phyloP scores from a whole-genome alignment of 805 yeast species.

The Metschnikowia reukaufii region DNA sequence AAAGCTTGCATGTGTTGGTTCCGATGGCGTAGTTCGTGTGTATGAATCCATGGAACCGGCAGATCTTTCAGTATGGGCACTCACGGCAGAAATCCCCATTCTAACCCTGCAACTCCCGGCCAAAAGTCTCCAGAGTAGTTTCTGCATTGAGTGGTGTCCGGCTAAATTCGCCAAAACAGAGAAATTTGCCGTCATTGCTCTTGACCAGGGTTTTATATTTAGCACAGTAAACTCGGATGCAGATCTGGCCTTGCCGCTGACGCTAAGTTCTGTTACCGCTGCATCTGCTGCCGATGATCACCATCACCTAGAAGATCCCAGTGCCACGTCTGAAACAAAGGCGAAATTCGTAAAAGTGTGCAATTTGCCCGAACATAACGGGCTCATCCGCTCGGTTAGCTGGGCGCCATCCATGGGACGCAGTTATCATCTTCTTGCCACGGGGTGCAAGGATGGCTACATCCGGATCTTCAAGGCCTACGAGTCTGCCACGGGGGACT shows the following conservation, averaged over 20 bases:
- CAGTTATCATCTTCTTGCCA: conserved; percentile 82
- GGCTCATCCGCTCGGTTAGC: conserved; percentile 80
- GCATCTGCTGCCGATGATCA: not conserved
- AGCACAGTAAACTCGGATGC: conserved; percentile 16
- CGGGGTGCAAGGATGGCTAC: conserved; percentile 93
- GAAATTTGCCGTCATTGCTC: conserved; percentile 76
- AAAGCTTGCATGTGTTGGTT: conserved; percentile 80
- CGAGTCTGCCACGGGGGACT: conserved; percentile 37
- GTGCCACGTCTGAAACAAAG: conserved; percentile 7
- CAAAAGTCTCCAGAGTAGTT: conserved; percentile 78
- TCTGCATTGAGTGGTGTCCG: conserved; percentile 88
- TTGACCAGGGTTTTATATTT: conserved; percentile 86
- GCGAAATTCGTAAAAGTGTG: conserved; percentile 54
- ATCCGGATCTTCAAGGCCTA: conserved; percentile 80
- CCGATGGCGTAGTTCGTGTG: conserved; percentile 81
- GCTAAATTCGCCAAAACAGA: conserved; percentile 73
- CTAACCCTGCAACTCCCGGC: conserved; percentile 68
- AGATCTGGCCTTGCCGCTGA: not conserved
- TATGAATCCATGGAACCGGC: conserved; percentile 90
- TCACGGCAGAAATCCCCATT: conserved; percentile 68
- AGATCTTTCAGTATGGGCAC: conserved; percentile 80
- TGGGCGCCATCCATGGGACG: conserved; percentile 99
- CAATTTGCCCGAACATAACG: conserved; percentile 78
- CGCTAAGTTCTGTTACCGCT: conserved; percentile 5
- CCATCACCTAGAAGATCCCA: conserved; percentile 4